Percentiles rank a stretch among this genome's conserved stretches.
These are phyloP conservation scores for Coix lacrymajobi DNA, from an alignment of 176 grass and related monocot species.

Conservation along the genomic window DNA sequence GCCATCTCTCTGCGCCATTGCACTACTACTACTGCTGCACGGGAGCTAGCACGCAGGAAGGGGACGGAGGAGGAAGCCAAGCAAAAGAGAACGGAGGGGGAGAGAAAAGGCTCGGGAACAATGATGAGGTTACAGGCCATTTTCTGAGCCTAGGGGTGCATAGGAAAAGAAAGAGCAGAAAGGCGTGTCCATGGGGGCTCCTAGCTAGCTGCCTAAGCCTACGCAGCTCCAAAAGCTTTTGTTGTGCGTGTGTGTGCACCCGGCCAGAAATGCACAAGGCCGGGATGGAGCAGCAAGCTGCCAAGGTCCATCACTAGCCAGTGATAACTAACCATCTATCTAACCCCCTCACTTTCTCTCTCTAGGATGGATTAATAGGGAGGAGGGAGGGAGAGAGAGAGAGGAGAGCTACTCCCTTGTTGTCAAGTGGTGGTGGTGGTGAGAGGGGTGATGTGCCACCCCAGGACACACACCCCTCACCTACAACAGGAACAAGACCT, in stretches of 20 bases:
- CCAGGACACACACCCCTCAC: slow-evolving; percentile 57
- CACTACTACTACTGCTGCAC: not conserved
- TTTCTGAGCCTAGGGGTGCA: slow-evolving; percentile 33
- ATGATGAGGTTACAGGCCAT: slow-evolving; percentile 47
- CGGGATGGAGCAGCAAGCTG: slow-evolving; percentile 18
- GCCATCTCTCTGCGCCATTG: slow-evolving; percentile 13
- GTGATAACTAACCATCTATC: slow-evolving; percentile 61
- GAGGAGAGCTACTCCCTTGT: slow-evolving; percentile 17
- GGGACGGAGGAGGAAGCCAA: not conserved
- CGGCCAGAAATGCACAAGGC: not conserved
- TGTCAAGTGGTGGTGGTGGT: slow-evolving; percentile 35
- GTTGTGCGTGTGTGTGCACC: not conserved
- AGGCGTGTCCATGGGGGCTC: slow-evolving; percentile 24
- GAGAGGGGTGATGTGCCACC: slow-evolving; percentile 45
- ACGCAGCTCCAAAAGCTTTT: slow-evolving; percentile 6
- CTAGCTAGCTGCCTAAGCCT: not conserved
- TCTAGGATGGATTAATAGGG: not conserved
- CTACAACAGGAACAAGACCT: slow-evolving; percentile 33
- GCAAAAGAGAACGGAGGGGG: not conserved
- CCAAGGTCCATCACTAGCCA: slow-evolving; percentile 29
- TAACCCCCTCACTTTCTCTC: slow-evolving; percentile 20
- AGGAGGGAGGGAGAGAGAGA: not conserved
- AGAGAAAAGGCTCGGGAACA: slow-evolving; percentile 16
- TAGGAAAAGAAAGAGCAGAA: slow-evolving; percentile 68
- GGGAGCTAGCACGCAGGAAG: not conserved